phyloP scores from a whole-genome alignment of 2,329 filamentous ascomycete species.

The Aspergillus sp. region DNA sequence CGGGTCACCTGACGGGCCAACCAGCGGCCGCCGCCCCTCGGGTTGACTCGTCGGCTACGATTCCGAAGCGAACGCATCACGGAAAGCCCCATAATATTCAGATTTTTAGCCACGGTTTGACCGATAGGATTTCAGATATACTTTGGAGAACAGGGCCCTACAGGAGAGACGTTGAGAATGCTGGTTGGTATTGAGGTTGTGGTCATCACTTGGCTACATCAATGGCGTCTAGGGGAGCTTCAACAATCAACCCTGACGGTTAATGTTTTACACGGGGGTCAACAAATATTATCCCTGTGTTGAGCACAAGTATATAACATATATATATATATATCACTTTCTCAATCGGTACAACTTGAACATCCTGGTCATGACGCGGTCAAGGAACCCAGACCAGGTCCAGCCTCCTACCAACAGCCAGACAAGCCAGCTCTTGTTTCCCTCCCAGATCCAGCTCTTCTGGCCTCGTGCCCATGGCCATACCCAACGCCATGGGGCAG shows the following conservation, averaged over 20 bases:
- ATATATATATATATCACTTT: not conserved
- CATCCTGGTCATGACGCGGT: conserved; percentile 41
- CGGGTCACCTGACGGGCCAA: conserved; percentile 21
- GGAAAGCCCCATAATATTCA: conserved; percentile 11
- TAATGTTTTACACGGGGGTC: conserved; percentile 13
- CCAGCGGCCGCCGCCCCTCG: conserved; percentile 12
- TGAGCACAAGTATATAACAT: not conserved
- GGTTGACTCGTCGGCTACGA: conserved; percentile 21
- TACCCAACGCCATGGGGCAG: conserved; percentile 41
- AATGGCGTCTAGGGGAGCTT: too few species aligned
- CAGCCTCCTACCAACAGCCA: conserved; percentile 44
- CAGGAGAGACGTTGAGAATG: too few species aligned
- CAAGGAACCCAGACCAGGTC: conserved; percentile 34
- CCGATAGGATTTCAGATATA: too few species aligned
- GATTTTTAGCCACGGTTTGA: not conserved
- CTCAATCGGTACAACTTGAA: conserved; percentile 45
- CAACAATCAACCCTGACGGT: conserved; percentile 2
- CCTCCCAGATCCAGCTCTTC: conserved; percentile 41
- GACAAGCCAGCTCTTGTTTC: conserved; percentile 45
- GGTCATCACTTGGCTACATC: too few species aligned
- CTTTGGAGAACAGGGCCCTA: too few species aligned
- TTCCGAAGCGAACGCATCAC: conserved; percentile 25
- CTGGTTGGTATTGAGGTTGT: too few species aligned
- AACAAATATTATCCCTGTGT: not conserved
- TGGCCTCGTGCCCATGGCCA: conserved; percentile 39